phyloP scores from a whole-genome alignment of 208 protist species.

The Leishmania amazonensis region DNA sequence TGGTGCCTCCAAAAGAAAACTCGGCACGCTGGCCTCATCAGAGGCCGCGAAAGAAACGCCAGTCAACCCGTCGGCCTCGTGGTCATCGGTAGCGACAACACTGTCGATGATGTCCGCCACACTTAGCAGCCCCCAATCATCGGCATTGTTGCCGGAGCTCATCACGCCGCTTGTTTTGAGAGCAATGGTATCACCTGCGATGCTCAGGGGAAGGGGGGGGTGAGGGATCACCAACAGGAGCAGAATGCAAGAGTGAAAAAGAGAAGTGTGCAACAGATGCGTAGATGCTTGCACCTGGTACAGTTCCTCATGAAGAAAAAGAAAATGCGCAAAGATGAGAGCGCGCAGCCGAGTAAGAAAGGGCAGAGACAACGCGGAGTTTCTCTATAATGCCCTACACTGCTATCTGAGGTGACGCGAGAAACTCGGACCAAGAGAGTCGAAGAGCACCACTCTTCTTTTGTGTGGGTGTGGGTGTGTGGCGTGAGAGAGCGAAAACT shows the following conservation, averaged over 20 bases:
- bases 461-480: not conserved
- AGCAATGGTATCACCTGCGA: not conserved
- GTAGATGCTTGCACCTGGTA: not conserved
- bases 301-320: not conserved
- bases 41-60: not conserved
- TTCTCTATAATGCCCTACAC: not conserved
- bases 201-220: not conserved
- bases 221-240: not conserved
- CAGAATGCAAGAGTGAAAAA: not conserved
- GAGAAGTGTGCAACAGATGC: not conserved
- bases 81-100: conserved; percentile 38
- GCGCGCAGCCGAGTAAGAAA: not conserved
- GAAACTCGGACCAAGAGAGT: not conserved
- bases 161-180: conserved; percentile 3
- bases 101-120: conserved; percentile 56
- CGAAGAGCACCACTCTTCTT: not conserved
- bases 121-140: conserved; percentile 78
- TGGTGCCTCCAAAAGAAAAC: conserved; percentile 12
- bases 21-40: conserved; percentile 15
- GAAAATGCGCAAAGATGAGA: not conserved
- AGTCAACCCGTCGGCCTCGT: not conserved
- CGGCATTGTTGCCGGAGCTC: conserved; percentile 16
- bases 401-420: not conserved
- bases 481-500: not conserved
- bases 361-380: not conserved